Percentiles rank a stretch among this genome's conserved stretches.
Conservation (phyloP, 208 protist genomes). For the Acanthamoeba culbertsoni region DNA sequence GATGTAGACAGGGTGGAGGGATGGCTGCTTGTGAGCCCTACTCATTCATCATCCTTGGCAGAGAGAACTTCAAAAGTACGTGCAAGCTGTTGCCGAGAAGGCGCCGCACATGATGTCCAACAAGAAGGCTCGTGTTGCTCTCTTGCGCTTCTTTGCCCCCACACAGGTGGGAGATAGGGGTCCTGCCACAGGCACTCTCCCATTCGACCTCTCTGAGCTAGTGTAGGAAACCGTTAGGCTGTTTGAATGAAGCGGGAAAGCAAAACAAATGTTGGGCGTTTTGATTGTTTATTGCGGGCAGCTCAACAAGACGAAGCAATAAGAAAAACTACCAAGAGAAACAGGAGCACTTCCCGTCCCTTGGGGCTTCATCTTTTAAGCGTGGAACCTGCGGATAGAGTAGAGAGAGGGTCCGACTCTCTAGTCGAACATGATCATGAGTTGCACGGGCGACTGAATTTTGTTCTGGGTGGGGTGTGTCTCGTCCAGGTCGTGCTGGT, state of each 20-base stretch:
- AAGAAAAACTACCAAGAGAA: not conserved
- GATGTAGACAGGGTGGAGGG: not conserved
- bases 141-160: constrained; percentile 7
- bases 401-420: not conserved
- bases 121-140: not conserved
- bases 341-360: constrained; percentile 15
- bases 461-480: constrained; percentile 30
- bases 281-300: not conserved
- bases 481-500: constrained; percentile 27
- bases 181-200: not conserved
- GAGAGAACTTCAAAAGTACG: constrained; percentile 30
- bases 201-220: not conserved
- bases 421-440: constrained; percentile 37
- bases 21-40: not conserved
- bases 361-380: not conserved
- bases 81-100: not conserved
- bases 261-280: no score
- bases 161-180: constrained; percentile 10
- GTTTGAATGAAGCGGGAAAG: no score
- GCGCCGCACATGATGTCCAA: not conserved
- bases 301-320: not conserved
- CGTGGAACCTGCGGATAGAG: not conserved
- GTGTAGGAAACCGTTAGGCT: not conserved
- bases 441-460: not conserved
- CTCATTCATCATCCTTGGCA: not conserved